Conservation (phyloP, 257 asterid species). For the Ehretia macrophylla region DNA sequence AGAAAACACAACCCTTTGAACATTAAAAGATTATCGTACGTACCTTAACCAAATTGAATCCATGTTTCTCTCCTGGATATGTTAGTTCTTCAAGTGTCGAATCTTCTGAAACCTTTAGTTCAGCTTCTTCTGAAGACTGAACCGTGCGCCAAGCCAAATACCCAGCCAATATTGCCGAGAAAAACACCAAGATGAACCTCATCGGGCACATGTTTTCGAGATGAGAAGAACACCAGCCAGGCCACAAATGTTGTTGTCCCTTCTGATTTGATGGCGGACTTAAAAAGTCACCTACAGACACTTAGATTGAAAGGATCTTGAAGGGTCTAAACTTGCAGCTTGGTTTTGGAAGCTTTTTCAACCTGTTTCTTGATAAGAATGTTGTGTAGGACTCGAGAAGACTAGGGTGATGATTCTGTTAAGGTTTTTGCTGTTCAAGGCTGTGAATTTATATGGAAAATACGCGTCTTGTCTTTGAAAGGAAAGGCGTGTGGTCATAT, state of each 20-base stretch:
- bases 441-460: too few relatives aligned
- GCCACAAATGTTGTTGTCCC: neutral
- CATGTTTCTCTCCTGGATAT: conserved; percentile 9
- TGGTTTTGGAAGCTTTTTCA: too few relatives aligned
- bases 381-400: too few relatives aligned
- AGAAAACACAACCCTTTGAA: neutral
- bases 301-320: too few relatives aligned
- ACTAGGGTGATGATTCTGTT: too few relatives aligned
- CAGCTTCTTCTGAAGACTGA: conserved; percentile 8
- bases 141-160: conserved; percentile 46
- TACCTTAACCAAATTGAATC: conserved; percentile 15
- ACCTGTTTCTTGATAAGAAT: too few relatives aligned
- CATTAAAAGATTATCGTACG: neutral
- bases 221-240: neutral
- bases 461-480: too few relatives aligned
- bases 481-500: too few relatives aligned
- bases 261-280: neutral
- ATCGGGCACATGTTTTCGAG: conserved; percentile 40
- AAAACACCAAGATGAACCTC: conserved; percentile 45
- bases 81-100: neutral
- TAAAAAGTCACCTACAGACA: too few relatives aligned
- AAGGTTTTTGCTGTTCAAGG: too few relatives aligned
- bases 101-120: conserved; percentile 6
- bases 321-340: too few relatives aligned
- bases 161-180: conserved; percentile 48